Conservation (phyloP, 192 early-diverging fungal species). For the Podila epigama region DNA sequence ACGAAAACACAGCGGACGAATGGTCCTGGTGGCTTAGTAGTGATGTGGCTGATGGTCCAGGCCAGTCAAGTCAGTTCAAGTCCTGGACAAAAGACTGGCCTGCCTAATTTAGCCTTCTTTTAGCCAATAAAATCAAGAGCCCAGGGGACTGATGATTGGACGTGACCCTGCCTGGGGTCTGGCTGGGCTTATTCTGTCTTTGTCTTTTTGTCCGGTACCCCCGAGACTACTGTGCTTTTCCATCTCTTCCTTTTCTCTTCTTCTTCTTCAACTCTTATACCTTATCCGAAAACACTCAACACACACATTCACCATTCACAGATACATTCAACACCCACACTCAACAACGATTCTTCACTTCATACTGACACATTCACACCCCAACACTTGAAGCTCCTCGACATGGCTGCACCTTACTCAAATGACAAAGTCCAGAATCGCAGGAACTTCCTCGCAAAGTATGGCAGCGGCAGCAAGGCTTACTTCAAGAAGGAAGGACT, state of each 20-base stretch:
- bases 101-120: too few species aligned
- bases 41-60: too few species aligned
- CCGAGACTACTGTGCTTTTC: too few species aligned
- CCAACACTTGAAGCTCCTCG: background rate
- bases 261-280: background rate
- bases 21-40: too few species aligned
- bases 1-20: too few species aligned
- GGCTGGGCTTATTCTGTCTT: background rate
- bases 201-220: background rate
- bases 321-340: too few species aligned
- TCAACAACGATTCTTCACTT: background rate
- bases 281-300: background rate
- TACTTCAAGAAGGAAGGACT: slow-evolving; percentile 19
- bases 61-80: too few species aligned
- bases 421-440: slow-evolving; percentile 7
- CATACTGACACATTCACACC: background rate
- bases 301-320: background rate
- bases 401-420: background rate
- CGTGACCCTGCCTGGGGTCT: too few species aligned
- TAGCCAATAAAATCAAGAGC: too few species aligned
- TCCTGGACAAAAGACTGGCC: too few species aligned
- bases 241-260: background rate
- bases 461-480: slow-evolving; percentile 9
- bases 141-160: too few species aligned
- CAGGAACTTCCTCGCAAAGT: slow-evolving; percentile 9